These are phyloP conservation scores for Aaosphaeria arxii DNA, from an alignment of 2,329 filamentous ascomycete species.

Conservation along the genomic window DNA sequence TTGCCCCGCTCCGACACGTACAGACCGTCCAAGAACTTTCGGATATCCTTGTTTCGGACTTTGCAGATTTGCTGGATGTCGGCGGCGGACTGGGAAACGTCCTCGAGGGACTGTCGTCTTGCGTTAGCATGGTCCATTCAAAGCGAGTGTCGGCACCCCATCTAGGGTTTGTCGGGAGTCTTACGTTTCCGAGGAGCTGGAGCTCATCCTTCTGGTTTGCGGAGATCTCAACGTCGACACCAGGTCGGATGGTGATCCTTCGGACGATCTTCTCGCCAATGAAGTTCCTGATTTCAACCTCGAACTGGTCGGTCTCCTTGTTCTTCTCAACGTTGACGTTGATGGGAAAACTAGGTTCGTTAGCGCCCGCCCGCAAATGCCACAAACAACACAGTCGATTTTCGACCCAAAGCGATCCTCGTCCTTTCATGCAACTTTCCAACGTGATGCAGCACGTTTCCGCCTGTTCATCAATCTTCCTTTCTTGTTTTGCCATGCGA, in stretches of 20 bases:
- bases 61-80: slow-evolving; percentile 99
- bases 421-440: no score
- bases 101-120: slow-evolving; percentile 67
- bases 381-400: not conserved
- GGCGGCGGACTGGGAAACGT: slow-evolving; percentile 95
- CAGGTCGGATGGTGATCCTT: slow-evolving; percentile 80
- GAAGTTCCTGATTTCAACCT: slow-evolving; percentile 91
- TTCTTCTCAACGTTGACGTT: slow-evolving; percentile 99
- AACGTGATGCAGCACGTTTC: no score
- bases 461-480: no score
- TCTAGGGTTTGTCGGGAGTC: slow-evolving; percentile 3
- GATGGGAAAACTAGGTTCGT: slow-evolving; percentile 75
- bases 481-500: no score
- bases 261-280: slow-evolving; percentile 94
- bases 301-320: slow-evolving; percentile 78
- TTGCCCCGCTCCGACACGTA: slow-evolving; percentile 99
- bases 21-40: slow-evolving; percentile 99
- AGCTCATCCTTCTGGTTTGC: slow-evolving; percentile 98
- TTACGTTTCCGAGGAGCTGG: slow-evolving; percentile 76
- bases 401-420: not conserved
- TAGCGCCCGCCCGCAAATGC: not conserved
- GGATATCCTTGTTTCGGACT: slow-evolving; percentile 99
- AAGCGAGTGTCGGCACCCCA: no score
- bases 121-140: slow-evolving; percentile 12
- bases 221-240: slow-evolving; percentile 87